phyloP scores from a whole-genome alignment of 1,284 basidiomycete species.

The Porphyrellus sp. region DNA sequence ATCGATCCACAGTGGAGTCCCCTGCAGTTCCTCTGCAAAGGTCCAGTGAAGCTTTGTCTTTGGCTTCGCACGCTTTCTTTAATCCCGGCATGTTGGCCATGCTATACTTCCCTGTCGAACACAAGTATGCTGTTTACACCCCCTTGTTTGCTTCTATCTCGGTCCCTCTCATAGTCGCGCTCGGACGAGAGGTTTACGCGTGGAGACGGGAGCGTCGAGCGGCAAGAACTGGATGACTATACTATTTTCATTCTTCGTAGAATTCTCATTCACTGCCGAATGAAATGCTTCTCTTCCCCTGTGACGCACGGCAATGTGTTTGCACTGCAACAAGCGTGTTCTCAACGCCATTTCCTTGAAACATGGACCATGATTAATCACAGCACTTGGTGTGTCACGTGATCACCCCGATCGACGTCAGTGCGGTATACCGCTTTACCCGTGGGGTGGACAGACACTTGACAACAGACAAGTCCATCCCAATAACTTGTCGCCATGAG shows the following conservation, averaged over 20 bases:
- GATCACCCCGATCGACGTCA: slow-evolving; percentile 26
- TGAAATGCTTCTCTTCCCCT: slow-evolving; percentile 12
- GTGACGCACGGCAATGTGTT: slow-evolving; percentile 6
- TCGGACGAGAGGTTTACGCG: slow-evolving; percentile 63
- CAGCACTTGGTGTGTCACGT: slow-evolving; percentile 21
- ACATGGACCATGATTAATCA: not conserved
- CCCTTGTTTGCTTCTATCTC: slow-evolving; percentile 88
- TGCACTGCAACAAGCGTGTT: slow-evolving; percentile 21
- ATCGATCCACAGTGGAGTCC: slow-evolving; percentile 34
- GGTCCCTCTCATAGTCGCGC: slow-evolving; percentile 76
- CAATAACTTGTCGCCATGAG: slow-evolving; percentile 35
- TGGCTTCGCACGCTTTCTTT: slow-evolving; percentile 91
- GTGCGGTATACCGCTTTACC: not conserved
- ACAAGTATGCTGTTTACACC: slow-evolving; percentile 92
- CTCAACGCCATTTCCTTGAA: not conserved
- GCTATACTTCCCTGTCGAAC: slow-evolving; percentile 94
- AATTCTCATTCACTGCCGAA: slow-evolving; percentile 8
- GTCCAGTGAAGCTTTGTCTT: slow-evolving; percentile 64
- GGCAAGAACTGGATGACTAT: slow-evolving; percentile 20
- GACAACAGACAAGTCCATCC: slow-evolving; percentile 12
- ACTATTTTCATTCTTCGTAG: slow-evolving; percentile 6
- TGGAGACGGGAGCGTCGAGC: slow-evolving; percentile 45
- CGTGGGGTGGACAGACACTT: not conserved
- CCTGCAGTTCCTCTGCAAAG: slow-evolving; percentile 52
- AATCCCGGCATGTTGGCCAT: slow-evolving; percentile 94